Percentiles rank a stretch among this genome's conserved stretches.
Evolutionary conservation across 371 early-diverging fungal species (phyloP).

Genomic region (Mortierella sp.): DNA sequence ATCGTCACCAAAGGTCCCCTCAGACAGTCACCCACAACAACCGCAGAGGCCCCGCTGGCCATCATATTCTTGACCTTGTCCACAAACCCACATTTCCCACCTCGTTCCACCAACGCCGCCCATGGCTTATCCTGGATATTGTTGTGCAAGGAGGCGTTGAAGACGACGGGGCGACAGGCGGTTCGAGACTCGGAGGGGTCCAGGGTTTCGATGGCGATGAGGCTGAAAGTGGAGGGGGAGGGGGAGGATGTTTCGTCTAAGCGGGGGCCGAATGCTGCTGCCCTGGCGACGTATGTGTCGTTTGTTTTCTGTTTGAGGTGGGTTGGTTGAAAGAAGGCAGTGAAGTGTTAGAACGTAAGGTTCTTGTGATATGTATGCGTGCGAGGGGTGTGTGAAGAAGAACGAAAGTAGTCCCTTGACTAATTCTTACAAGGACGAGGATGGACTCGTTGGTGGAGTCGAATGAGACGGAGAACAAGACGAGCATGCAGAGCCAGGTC

Average conservation of each 20-base stretch:
- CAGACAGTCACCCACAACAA: constrained; percentile 86
- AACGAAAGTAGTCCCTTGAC: neutral
- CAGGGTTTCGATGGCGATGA: constrained; percentile 47
- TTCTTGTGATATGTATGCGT: neutral
- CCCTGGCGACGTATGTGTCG: constrained; percentile 52
- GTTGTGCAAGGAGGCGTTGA: neutral
- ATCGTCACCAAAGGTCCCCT: constrained; percentile 84
- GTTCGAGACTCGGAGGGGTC: constrained; percentile 13
- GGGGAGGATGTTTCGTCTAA: constrained; percentile 25
- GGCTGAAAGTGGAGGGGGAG: constrained; percentile 45
- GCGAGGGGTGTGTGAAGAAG: no score
- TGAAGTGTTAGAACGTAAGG: neutral
- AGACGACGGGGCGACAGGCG: neutral
- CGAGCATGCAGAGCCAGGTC: constrained; percentile 38
- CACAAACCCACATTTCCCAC: constrained; percentile 84
- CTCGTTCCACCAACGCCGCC: constrained; percentile 88
- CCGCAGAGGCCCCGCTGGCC: constrained; percentile 82
- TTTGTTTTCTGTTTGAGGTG: constrained; percentile 10
- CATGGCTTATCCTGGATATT: constrained; percentile 64
- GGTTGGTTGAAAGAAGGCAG: neutral
- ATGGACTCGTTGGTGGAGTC: constrained; percentile 50
- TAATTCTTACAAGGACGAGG: constrained; percentile 50
- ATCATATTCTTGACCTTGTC: constrained; percentile 92
- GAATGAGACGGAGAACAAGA: constrained; percentile 37
- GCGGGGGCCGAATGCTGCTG: constrained; percentile 73